These are phyloP conservation scores for Colletotrichum musae DNA, from an alignment of 2,329 filamentous ascomycete species.

Conservation along the genomic window DNA sequence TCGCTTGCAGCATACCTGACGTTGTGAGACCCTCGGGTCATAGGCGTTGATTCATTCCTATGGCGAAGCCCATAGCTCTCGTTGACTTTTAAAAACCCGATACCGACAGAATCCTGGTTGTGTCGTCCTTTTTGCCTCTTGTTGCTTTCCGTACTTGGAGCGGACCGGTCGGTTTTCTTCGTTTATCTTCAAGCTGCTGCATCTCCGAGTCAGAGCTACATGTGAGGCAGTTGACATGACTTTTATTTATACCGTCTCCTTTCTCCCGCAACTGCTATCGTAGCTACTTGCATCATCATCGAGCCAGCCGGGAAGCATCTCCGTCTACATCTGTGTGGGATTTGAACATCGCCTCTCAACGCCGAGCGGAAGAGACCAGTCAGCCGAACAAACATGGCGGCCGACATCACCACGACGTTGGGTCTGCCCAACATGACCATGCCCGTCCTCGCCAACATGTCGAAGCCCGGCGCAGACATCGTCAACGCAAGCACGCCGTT, in stretches of 20 bases:
- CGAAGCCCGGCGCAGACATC: constrained; percentile 20
- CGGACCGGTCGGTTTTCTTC: constrained; percentile 9
- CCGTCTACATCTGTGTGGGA: neutral
- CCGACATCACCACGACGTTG: constrained; percentile 24
- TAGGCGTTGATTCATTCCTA: neutral
- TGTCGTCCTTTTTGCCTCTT: neutral
- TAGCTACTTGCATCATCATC: neutral
- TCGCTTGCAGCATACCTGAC: neutral
- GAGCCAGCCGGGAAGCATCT: neutral
- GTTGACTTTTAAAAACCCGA: neutral
- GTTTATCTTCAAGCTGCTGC: neutral
- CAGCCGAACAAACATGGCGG: constrained; percentile 22
- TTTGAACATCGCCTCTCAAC: neutral
- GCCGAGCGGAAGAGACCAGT: neutral
- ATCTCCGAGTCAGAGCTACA: constrained; percentile 25
- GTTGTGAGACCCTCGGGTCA: neutral
- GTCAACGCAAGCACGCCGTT: constrained; percentile 34
- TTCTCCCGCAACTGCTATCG: neutral
- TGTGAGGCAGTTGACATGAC: constrained; percentile 11
- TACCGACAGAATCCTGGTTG: constrained; percentile 11
- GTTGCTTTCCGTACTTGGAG: constrained; percentile 16
- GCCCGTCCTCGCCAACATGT: constrained; percentile 27
- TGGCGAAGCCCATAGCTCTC: neutral
- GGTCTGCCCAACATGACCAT: constrained; percentile 28
- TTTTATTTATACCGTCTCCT: constrained; percentile 30